A percentile compares a stretch with the other conserved stretches of the same genome.
phyloP scores from a whole-genome alignment of 1,284 basidiomycete species.

The Rhodotorula sp. region DNA sequence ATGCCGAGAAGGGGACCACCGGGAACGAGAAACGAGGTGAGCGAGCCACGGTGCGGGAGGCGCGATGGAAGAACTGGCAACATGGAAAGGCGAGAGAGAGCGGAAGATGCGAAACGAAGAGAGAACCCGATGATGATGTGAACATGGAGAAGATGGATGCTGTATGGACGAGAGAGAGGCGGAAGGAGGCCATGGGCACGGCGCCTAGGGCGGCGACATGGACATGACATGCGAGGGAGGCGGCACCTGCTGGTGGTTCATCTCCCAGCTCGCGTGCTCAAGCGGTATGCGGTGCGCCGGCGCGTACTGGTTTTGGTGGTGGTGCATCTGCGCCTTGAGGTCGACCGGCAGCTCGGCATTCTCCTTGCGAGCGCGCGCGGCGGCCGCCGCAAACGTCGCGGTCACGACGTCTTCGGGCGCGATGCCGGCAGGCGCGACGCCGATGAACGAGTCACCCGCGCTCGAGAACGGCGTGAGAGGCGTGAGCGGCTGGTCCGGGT shows the following conservation, averaged over 20 bases:
- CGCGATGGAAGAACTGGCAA: not conserved
- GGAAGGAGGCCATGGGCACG: no score
- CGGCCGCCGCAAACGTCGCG: not conserved
- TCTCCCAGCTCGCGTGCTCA: conserved; percentile 37
- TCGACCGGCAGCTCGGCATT: not conserved
- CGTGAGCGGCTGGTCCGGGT: conserved; percentile 37
- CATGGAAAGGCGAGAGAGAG: not conserved
- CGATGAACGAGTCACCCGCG: conserved; percentile 23
- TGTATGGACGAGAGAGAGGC: no score
- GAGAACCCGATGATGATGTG: no score
- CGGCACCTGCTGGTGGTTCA: conserved; percentile 22
- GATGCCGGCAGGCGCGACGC: not conserved
- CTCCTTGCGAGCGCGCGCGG: not conserved
- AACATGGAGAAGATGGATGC: no score
- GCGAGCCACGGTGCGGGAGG: no score
- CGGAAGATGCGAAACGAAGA: not conserved
- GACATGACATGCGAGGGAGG: not conserved
- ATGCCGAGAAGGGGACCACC: no score
- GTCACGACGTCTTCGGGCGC: conserved; percentile 11
- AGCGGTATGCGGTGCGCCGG: conserved; percentile 11
- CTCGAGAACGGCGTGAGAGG: conserved; percentile 37
- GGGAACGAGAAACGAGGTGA: no score
- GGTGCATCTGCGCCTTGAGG: not conserved
- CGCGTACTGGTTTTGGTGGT: conserved; percentile 3
- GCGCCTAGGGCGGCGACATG: not conserved